Evolutionary conservation across 306 rosid species (phyloP), one percentile per base, ranked within the genome.

Genomic region (Glycyrrhiza uralensis): DNA sequence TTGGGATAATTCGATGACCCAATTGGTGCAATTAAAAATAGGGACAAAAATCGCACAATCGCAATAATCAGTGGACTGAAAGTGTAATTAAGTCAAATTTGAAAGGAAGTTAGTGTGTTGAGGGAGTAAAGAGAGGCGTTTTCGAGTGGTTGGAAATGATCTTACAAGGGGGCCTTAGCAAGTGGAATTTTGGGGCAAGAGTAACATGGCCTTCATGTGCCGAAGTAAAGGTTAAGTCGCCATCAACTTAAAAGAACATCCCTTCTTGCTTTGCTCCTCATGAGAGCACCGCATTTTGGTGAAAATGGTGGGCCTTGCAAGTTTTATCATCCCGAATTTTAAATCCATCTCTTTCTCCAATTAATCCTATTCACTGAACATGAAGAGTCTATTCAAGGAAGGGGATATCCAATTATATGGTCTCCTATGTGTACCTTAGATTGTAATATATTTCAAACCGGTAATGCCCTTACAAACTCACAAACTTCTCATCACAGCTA

Each of bases 201-300:
- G 98, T 87, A 89, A 93, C 98, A 87, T 93, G 98, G 97, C 81
- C 85, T 80, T 87, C 98, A 87, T 89, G 97, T 90, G 98, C 89
- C 71, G 72, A 81, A 67, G 72, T 76, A 65, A 80, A 77, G 75
- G 89, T 51, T 23, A 71, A 75, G 92, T 90, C 97, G 23, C 86
- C 63, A 81, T 90, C 96, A 82, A 71, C 72, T 81, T 68, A 36
- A 75, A 83, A 71, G 78, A 70, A 79, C 82, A 82, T 72, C 79
- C 80, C 65, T 67, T 55, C 12, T n/a, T 81, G 42, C 69, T 84
- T 76, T 79, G 56, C 82, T 82, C 82, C 54, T 61, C 59, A n/a
- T n/a, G n/a, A 1, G 49, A 66, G 36, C 84, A 79, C 83, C 81
- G 72, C 78, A 83, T 63, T 78, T 81, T 55, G 46, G 38, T 63